Percentiles rank a stretch among this genome's conserved stretches.
Evolutionary conservation across 495 filamentous ascomycete species (phyloP).

Genomic region (Lasiosphaeris hirsuta): DNA sequence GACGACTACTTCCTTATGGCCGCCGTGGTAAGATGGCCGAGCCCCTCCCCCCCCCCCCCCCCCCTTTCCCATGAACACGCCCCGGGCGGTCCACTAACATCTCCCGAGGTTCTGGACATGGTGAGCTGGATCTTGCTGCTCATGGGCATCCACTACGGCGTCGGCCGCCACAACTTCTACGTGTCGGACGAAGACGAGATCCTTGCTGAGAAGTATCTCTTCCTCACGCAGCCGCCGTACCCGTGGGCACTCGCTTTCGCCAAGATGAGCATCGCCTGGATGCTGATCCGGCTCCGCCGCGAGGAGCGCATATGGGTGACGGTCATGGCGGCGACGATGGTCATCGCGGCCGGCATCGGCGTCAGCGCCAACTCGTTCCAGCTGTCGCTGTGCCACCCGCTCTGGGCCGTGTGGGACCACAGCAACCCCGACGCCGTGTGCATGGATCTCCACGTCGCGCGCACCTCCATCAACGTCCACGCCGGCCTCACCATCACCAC

Average conservation of each 20-base stretch:
- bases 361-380: conserved; percentile 22
- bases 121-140: conserved; percentile 13
- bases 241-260: conserved; percentile 26
- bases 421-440: conserved; percentile 21
- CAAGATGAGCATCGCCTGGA: conserved; percentile 33
- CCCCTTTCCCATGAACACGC: no score
- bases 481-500: conserved; percentile 27
- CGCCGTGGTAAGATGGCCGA: conserved; percentile 17
- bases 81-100: no score
- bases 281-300: conserved; percentile 31
- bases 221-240: conserved; percentile 22
- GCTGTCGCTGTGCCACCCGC: conserved; percentile 28
- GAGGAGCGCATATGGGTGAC: conserved; percentile 20
- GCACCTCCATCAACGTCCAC: conserved; percentile 24
- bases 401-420: conserved; percentile 29
- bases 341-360: conserved; percentile 21
- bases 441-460: conserved; percentile 7
- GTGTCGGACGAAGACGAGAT: conserved; percentile 9
- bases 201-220: conserved; percentile 24
- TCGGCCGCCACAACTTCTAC: conserved; percentile 30
- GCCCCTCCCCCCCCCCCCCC: no score
- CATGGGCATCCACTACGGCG: conserved; percentile 20
- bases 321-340: conserved; percentile 26
- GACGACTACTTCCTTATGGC: conserved; percentile 17
- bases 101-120: not conserved